Evolutionary conservation across 1,139 yeast genomes (phyloP).

Genomic region (Saccharomyces hybrid): DNA sequence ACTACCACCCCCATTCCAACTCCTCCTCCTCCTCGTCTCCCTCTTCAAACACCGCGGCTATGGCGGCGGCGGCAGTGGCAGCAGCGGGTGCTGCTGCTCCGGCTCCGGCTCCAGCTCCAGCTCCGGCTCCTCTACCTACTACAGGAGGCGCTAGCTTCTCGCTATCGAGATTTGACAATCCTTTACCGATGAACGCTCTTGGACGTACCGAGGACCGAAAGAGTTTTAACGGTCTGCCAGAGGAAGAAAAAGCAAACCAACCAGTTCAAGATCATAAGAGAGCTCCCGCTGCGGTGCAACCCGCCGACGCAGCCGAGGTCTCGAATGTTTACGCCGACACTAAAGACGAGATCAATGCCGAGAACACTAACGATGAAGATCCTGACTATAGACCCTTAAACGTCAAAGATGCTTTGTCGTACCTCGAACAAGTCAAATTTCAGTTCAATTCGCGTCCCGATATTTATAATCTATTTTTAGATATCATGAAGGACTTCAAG

Average conservation of each 20-base stretch:
- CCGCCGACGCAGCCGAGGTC: slow-evolving; percentile 10
- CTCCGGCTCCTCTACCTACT: background rate
- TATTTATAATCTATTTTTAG: slow-evolving; percentile 90
- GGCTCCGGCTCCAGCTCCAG: background rate
- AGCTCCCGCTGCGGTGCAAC: slow-evolving; percentile 11
- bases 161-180: slow-evolving; percentile 28
- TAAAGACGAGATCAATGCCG: background rate
- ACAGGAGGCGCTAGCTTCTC: slow-evolving; percentile 8
- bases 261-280: background rate
- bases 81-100: background rate
- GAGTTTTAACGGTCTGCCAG: background rate
- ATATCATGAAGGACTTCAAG: slow-evolving; percentile 97
- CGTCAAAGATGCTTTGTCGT: slow-evolving; percentile 92
- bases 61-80: background rate
- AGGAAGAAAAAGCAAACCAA: background rate
- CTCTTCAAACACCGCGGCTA: background rate
- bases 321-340: slow-evolving; percentile 12
- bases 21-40: background rate
- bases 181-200: slow-evolving; percentile 8
- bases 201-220: background rate
- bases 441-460: slow-evolving; percentile 91
- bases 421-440: slow-evolving; percentile 89
- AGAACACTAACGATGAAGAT: slow-evolving; percentile 7
- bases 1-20: background rate
- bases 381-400: slow-evolving; percentile 72